Percentiles rank a stretch among this genome's conserved stretches.
Conservation (phyloP, 805 yeast genomes). For the Suhomyces kilbournensis region DNA sequence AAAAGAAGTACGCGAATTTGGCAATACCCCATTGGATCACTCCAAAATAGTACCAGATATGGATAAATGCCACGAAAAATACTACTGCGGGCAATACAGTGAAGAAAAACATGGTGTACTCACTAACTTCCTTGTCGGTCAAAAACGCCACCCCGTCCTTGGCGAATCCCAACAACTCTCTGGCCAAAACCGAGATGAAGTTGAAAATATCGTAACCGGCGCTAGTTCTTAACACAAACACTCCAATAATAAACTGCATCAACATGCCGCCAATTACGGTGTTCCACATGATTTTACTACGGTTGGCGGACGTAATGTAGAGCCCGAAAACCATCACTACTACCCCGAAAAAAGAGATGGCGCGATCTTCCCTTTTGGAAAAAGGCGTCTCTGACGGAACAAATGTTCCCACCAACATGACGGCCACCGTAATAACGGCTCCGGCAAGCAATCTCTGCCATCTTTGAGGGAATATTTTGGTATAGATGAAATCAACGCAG, state of each 20-base stretch:
- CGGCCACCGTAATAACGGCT: constrained; percentile 43
- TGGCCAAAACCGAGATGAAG: constrained; percentile 56
- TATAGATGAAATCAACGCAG: constrained; percentile 32
- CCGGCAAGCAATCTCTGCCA: constrained; percentile 43
- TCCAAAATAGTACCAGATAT: constrained; percentile 58
- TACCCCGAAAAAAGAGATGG: constrained; percentile 55
- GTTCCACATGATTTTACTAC: constrained; percentile 50
- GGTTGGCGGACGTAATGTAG: constrained; percentile 45
- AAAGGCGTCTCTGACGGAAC: constrained; percentile 46
- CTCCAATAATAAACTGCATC: constrained; percentile 57
- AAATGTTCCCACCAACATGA: constrained; percentile 53
- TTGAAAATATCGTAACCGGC: constrained; percentile 61
- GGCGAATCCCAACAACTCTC: constrained; percentile 56
- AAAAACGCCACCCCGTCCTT: constrained; percentile 61
- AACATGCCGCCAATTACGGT: constrained; percentile 59
- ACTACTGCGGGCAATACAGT: constrained; percentile 60
- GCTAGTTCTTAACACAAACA: constrained; percentile 58
- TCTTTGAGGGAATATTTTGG: constrained; percentile 39
- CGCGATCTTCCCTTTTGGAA: constrained; percentile 51
- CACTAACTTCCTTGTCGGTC: constrained; percentile 40
- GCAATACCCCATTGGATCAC: constrained; percentile 57
- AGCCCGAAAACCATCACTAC: constrained; percentile 45
- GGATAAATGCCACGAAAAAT: constrained; percentile 62
- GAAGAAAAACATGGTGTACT: constrained; percentile 49
- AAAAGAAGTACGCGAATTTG: constrained; percentile 56